These are phyloP conservation scores for Xylariales sp. DNA, from an alignment of 2,329 filamentous ascomycete species.

Conservation along the genomic window DNA sequence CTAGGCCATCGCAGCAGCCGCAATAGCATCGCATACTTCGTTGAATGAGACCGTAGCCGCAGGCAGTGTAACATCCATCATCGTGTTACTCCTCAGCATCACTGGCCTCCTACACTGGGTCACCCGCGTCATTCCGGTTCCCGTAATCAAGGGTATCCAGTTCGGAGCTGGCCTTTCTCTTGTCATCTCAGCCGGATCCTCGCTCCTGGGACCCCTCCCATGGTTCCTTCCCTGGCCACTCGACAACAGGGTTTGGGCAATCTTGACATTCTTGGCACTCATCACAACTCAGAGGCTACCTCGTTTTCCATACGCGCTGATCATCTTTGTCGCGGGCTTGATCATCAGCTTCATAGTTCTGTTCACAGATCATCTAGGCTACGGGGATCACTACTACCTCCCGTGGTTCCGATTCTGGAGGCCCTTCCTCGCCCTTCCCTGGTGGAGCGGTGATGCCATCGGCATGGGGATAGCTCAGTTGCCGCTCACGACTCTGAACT, in stretches of 20 bases:
- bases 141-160: slow-evolving; percentile 92
- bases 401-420: slow-evolving; percentile 57
- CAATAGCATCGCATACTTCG: slow-evolving; percentile 66
- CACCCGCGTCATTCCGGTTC: slow-evolving; percentile 70
- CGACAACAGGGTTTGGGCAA: slow-evolving; percentile 75
- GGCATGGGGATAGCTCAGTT: slow-evolving; percentile 77
- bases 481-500: slow-evolving; percentile 88
- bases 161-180: slow-evolving; percentile 84
- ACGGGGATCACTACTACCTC: slow-evolving; percentile 25
- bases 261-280: slow-evolving; percentile 68
- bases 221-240: slow-evolving; percentile 63
- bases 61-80: slow-evolving; percentile 70
- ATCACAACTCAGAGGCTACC: slow-evolving; percentile 61
- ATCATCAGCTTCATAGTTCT: slow-evolving; percentile 52
- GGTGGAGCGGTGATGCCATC: slow-evolving; percentile 33
- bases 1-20: slow-evolving; percentile 80
- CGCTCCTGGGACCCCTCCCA: slow-evolving; percentile 60
- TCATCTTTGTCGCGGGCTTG: slow-evolving; percentile 65
- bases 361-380: slow-evolving; percentile 19
- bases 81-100: slow-evolving; percentile 70
- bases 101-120: slow-evolving; percentile 76
- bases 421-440: slow-evolving; percentile 47
- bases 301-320: slow-evolving; percentile 72
- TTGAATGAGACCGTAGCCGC: slow-evolving; percentile 73
- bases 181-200: slow-evolving; percentile 69